Evolutionary conservation across 2,329 filamentous ascomycete genomes (phyloP), one percentile per base, ranked within the genome.

Genomic region (Ceratocystis harringtonii): DNA sequence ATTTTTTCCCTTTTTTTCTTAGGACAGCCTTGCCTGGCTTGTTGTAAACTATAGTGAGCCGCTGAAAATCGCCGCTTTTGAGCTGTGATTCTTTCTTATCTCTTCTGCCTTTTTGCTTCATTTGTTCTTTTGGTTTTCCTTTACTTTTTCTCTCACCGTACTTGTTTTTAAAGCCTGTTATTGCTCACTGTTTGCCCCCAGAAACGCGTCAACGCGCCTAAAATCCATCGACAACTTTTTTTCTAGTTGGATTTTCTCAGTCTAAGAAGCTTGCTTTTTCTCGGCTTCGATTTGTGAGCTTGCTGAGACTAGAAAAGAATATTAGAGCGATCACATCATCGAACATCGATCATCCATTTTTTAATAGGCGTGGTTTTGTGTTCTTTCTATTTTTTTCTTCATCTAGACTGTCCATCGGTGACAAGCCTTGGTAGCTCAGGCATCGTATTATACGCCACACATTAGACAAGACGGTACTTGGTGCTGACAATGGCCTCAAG

Each of bases 121-220:
- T 41, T 41, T 41, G 3, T 41, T 15, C 32, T 6, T 44, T 55
- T 32, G 22, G 30, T 19, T 41, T 55, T 10, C 17, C 19, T 19
- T 63, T 36, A 41, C 17, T 63, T 45, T 32, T 28, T 5, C 22
- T 36, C 43, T 19, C 22, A 28, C 45, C 19, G 36, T 41, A 15
- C 36, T 41, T 30, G 44, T 25, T 62, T 32, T 36, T 25, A 8
- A 36, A 36, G 55, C 55, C 36, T 41, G 36, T 41, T 41, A 3
- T 58, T 57, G 57, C 32, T 48, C 45, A 32, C 32, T 64, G 62
- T 15, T 41, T 41, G 36, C 55, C 61, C 44, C 57, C 63, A 58
- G 43, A 66, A 41, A 67, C 66, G 66, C 66, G 66, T 67, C 57
- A 61, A 67, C 66, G 66, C 66, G 66, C 66, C 62, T 57, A 61